phyloP scores from a whole-genome alignment of 2,329 filamentous ascomycete genomes.

The Colletotrichum tropicicola region DNA sequence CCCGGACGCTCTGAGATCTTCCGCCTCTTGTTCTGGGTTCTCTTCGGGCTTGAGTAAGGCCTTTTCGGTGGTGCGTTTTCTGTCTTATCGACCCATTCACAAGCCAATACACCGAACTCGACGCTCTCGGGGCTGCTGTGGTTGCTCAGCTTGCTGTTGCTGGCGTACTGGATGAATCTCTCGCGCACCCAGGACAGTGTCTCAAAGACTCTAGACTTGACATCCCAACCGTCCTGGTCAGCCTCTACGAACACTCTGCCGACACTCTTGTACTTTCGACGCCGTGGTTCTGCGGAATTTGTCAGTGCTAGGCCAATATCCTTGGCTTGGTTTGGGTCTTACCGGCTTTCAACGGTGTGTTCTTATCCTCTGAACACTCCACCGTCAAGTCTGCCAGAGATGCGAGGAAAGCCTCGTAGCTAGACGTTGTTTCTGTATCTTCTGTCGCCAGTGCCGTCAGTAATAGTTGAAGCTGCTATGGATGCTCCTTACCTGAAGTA shows the following conservation, averaged over 20 bases:
- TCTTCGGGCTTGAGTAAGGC: not conserved
- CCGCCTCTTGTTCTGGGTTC: not conserved
- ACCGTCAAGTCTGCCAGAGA: too few relatives aligned
- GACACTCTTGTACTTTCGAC: constrained; percentile 35
- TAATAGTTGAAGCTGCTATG: too few relatives aligned
- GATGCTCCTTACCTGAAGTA: too few relatives aligned
- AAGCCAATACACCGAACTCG: constrained; percentile 50
- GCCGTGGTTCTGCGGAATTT: not conserved
- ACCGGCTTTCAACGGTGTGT: too few relatives aligned
- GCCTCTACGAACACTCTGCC: constrained; percentile 44
- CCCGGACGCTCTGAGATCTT: not conserved
- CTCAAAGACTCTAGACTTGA: constrained; percentile 45
- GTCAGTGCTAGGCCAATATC: not conserved
- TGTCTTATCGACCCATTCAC: constrained; percentile 43
- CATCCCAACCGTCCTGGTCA: constrained; percentile 42
- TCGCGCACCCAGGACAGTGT: constrained; percentile 48
- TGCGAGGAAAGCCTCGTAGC: too few relatives aligned
- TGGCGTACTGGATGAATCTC: constrained; percentile 48
- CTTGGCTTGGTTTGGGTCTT: not conserved
- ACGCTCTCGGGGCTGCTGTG: constrained; percentile 46
- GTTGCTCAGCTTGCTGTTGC: constrained; percentile 40
- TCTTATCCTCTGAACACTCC: too few relatives aligned
- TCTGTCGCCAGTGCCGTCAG: too few relatives aligned
- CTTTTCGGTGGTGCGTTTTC: not conserved
- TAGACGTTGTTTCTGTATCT: too few relatives aligned